Evolutionary conservation across 441 rosid species (phyloP).

Genomic region (Metrosideros polymorpha): DNA sequence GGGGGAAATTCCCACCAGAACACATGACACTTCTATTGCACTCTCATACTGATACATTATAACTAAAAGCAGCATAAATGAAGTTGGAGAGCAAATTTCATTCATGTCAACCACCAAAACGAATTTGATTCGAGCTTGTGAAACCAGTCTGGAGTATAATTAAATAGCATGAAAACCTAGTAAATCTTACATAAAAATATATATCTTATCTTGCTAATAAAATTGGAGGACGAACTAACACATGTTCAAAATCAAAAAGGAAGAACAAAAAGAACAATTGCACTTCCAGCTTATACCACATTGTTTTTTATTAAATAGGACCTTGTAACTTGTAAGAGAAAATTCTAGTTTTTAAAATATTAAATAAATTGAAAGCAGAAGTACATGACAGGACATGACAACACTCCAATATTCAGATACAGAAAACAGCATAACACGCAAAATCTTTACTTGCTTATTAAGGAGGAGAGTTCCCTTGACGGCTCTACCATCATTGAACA

Average conservation of each 20-base stretch:
- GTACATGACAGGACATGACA: not conserved
- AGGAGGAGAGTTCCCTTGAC: conserved; percentile 68
- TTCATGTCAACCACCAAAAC: not conserved
- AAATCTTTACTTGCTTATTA: conserved; percentile 42
- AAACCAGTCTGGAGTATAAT: not conserved
- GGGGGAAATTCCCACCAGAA: not conserved
- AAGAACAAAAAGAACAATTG: not conserved
- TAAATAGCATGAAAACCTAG: not conserved
- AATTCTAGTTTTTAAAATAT: not conserved
- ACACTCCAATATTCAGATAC: not conserved
- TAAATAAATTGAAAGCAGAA: not conserved
- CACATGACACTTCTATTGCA: not conserved
- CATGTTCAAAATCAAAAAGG: not conserved
- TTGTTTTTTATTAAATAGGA: not conserved
- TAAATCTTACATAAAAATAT: not conserved
- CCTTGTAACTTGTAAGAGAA: not conserved
- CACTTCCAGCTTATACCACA: not conserved
- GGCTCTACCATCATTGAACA: conserved; percentile 59
- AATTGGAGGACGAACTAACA: not conserved
- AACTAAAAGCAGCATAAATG: not conserved
- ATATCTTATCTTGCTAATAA: not conserved
- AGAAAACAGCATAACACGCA: not conserved
- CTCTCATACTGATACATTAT: not conserved
- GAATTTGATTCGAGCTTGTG: not conserved
- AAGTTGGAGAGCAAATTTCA: not conserved